Conservation (phyloP, 176 grass and related monocot species). For the Neostapfia colusana region DNA sequence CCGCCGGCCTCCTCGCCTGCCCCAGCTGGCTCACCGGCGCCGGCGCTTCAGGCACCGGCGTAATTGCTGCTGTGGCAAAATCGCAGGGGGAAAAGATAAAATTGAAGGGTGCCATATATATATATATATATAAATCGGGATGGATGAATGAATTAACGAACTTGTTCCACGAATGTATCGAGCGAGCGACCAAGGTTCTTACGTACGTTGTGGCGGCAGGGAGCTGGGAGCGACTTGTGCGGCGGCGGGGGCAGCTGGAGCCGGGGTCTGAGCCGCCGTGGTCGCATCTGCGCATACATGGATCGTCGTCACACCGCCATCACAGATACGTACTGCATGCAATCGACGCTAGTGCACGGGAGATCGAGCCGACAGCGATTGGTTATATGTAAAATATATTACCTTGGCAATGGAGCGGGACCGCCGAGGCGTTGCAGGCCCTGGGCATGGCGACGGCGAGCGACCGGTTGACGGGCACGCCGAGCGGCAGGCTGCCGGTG, state of each 20-base stretch:
- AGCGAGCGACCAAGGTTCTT: slow-evolving; percentile 29
- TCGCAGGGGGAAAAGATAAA: neutral
- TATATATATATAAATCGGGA: no score
- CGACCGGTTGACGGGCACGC: slow-evolving; percentile 79
- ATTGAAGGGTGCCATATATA: no score
- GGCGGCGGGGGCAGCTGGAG: slow-evolving; percentile 56
- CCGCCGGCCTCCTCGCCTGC: no score
- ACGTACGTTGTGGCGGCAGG: slow-evolving; percentile 54
- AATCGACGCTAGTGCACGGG: no score
- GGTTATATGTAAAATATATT: no score
- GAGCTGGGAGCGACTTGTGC: slow-evolving; percentile 46
- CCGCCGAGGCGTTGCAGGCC: slow-evolving; percentile 50
- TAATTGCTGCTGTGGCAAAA: slow-evolving; percentile 13
- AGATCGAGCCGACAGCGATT: no score
- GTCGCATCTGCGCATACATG: slow-evolving; percentile 42
- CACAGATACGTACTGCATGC: neutral
- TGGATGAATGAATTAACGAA: no score
- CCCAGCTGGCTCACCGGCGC: no score
- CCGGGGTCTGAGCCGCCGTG: slow-evolving; percentile 46
- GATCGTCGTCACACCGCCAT: neutral
- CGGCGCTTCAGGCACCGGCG: slow-evolving; percentile 37
- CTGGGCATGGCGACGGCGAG: slow-evolving; percentile 61
- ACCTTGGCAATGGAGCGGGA: slow-evolving; percentile 75
- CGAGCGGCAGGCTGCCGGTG: slow-evolving; percentile 76
- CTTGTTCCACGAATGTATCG: neutral